Conservation (phyloP, 495 filamentous ascomycete species). For the Aspergillus cristatus region DNA sequence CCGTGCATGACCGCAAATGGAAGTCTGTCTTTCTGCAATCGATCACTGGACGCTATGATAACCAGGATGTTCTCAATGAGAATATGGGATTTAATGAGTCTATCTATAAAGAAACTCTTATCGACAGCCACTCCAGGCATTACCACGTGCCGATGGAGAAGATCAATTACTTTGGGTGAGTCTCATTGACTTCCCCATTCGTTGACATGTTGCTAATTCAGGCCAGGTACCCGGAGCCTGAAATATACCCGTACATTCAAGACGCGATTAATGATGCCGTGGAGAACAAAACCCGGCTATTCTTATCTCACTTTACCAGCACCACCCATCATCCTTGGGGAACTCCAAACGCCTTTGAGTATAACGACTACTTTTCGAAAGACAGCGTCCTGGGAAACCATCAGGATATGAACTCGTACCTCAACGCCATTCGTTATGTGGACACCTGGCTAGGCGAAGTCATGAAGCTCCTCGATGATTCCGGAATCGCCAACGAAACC, state of each 20-base stretch:
- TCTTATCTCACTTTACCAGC: conserved; percentile 31
- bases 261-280: conserved; percentile 25
- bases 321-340: conserved; percentile 34
- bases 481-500: conserved; percentile 33
- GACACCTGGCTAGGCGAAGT: conserved; percentile 33
- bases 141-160: conserved; percentile 19
- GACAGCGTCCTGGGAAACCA: conserved; percentile 8
- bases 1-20: conserved; percentile 18
- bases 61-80: conserved; percentile 20
- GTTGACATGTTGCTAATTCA: conserved; percentile 1
- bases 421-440: conserved; percentile 33
- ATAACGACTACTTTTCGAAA: conserved; percentile 17
- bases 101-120: conserved; percentile 22
- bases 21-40: conserved; percentile 31
- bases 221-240: conserved; percentile 9
- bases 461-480: conserved; percentile 28
- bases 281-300: conserved; percentile 21
- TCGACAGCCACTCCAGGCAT: conserved; percentile 15
- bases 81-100: conserved; percentile 26
- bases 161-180: conserved; percentile 35
- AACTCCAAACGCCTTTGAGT: conserved; percentile 18
- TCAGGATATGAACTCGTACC: conserved; percentile 26
- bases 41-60: conserved; percentile 29
- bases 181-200: background rate
- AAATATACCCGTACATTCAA: conserved; percentile 12